Evolutionary conservation across 2,329 filamentous ascomycete species (phyloP), one percentile per base, ranked within the genome.

Genomic region (Hypoxylon sp.): DNA sequence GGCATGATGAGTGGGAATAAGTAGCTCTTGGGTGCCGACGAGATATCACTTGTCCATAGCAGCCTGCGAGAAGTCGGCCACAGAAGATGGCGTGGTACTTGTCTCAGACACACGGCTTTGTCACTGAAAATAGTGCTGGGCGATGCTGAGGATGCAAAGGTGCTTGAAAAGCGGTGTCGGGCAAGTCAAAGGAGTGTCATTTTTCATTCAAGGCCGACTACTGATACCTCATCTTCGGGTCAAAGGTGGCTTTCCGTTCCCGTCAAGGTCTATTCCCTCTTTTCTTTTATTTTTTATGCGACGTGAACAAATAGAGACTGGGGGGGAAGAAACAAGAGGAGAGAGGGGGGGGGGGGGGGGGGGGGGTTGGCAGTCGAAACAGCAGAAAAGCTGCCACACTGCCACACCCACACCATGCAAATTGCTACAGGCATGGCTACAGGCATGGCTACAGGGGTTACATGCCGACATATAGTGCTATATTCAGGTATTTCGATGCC

Each of bases 161-260:
- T 50, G 60, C 48, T 58, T 41, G 55, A 46, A 45, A 60, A 57
- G 47, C 59, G 55, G 55, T 62, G 55, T 55, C 51, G 47, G 45
- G 45, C 20, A 40, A 66, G 59, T 70, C 69, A 70, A 70, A 69
- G 69, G 62, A 64, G 51, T 58, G 29, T 56, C 69, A 70, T 70
- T 63, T n/a, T 66, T 68, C 61, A 54, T 56, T 58, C 13, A 55
- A 52, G 45, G 49, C 40, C 38, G 40, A 48, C 48, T 48, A 57
- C 17, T 46, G 37, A 55, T 29, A 56, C 38, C 45, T 31, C 38
- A 18, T 45, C 24, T n/a, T 26, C 33, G 55, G 52, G 20, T 67
- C 67, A 68, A 68, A 68, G 67, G 47, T 62, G 45, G 20, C 21
- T 48, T 61, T 66, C 67, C 64, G 69, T 63, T 68, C 66, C 60